Base-by-base conservation (phyloP, 2,329 filamentous ascomycete genomes). In the Nannizziopsis barbatae region DNA sequence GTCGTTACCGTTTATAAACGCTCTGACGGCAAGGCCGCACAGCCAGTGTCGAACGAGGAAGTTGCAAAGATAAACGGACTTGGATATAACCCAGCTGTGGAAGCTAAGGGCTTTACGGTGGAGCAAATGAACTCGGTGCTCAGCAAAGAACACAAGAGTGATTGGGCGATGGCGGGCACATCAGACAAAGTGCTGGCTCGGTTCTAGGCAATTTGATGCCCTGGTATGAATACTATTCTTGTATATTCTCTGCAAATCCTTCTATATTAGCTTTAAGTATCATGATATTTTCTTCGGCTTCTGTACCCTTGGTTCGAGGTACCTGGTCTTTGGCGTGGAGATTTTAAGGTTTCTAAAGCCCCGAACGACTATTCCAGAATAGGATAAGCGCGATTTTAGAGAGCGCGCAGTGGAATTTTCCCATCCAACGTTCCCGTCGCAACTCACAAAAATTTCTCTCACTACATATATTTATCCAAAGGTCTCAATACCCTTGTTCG, bases 51-150 rank as follows among this genome's bases (percentile, higher is more conserved):
- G 15, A 79, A 77, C 45, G 76, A 73, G 3, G 74, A 77, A 41
- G 76, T 94, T 1, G 85, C 74, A 1, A 78, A 74, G 71, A 65
- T 68, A 52, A 88, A 76, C 47, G 76, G 77, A 42, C 68, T 95
- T 15, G 89, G 87, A 0, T 96, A 96, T 61, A 96, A 96, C 65
- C 90, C 90, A 15, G 90, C 90, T 2, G 82, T 88, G 4, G 81
- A 85, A 67, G 90, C 90, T 11, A 88, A 83, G 72, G 89, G 88
- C 1, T 93, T 95, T 66, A 94, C 88, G 0, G 76, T 76, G 52
- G 79, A 74, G 55, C 87, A 95, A 71, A 76, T 74, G 11, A 83
- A 81, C 52, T 70, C 69, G 36, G 76, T 79, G 17, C 78, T 87
- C 57, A 82, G 84, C 61, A 87, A 83, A 72, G 83, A 76, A 67